These are phyloP conservation scores for Fraxinus greggii DNA, from an alignment of 305 asterid genomes.

Conservation along the genomic window DNA sequence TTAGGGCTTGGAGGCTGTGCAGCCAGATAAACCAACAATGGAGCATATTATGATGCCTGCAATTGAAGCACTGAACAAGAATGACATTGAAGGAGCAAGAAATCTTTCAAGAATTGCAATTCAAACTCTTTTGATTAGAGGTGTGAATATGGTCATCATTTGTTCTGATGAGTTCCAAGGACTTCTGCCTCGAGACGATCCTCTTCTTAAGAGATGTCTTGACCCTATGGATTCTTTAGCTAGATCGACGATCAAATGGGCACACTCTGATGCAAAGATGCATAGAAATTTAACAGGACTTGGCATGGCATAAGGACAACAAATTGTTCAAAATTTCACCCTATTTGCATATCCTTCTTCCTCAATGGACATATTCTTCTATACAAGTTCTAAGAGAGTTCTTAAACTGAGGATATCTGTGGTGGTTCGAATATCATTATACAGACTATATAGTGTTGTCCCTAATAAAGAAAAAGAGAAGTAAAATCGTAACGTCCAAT, in stretches of 20 bases:
- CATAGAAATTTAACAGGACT: neutral
- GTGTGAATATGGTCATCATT: slow-evolving; percentile 25
- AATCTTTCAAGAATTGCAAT: slow-evolving; percentile 31
- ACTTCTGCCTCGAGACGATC: slow-evolving; percentile 29
- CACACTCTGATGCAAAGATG: slow-evolving; percentile 3
- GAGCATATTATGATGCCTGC: slow-evolving; percentile 31
- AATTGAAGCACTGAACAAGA: slow-evolving; percentile 21
- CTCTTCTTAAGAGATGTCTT: slow-evolving; percentile 30
- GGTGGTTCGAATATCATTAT: no score
- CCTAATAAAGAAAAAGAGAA: neutral
- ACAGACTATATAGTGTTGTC: neutral
- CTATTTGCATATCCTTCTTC: neutral
- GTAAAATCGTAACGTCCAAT: neutral
- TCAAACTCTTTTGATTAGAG: slow-evolving; percentile 29
- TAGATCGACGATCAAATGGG: slow-evolving; percentile 27
- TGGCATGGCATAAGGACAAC: neutral
- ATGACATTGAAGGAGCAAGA: slow-evolving; percentile 31
- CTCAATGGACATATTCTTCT: neutral
- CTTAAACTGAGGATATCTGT: neutral
- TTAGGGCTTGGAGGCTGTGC: slow-evolving; percentile 31
- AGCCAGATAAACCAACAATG: slow-evolving; percentile 30
- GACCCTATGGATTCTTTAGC: slow-evolving; percentile 34
- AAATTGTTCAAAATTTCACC: neutral
- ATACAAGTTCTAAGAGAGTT: neutral
- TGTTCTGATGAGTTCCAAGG: slow-evolving; percentile 26